Conservation (phyloP, 371 early-diverging fungal species). For the Gilbertella persicaria region DNA sequence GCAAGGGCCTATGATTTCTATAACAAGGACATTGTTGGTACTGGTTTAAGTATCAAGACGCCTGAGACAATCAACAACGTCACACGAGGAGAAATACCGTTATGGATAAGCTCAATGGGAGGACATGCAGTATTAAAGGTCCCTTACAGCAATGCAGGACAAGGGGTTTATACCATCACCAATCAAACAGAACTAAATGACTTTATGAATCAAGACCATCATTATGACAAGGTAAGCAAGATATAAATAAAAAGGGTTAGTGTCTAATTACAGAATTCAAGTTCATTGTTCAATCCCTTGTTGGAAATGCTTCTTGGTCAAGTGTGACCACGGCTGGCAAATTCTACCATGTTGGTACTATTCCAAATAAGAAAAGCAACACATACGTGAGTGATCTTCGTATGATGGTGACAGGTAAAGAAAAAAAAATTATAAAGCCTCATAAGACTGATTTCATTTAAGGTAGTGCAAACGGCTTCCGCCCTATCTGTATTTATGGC, state of each 20-base stretch:
- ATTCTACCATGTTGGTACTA: conserved; percentile 90
- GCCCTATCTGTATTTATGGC: conserved; percentile 88
- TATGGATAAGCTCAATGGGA: conserved; percentile 88
- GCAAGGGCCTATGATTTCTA: conserved; percentile 91
- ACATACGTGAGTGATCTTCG: conserved; percentile 87
- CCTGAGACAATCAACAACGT: conserved; percentile 93
- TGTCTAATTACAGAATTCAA: conserved; percentile 3
- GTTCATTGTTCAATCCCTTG: conserved; percentile 92
- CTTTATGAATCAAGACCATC: conserved; percentile 82
- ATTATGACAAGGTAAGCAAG: conserved; percentile 77
- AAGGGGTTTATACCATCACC: conserved; percentile 94
- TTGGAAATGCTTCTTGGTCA: conserved; percentile 93
- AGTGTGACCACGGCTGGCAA: conserved; percentile 80
- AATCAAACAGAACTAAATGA: conserved; percentile 72
- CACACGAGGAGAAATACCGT: conserved; percentile 82
- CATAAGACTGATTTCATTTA: neutral
- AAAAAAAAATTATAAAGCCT: neutral
- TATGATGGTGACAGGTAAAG: conserved; percentile 87
- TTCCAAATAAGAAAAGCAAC: conserved; percentile 88
- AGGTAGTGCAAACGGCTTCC: conserved; percentile 71
- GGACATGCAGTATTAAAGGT: conserved; percentile 92
- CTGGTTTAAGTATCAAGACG: conserved; percentile 78
- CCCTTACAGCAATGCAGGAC: conserved; percentile 92
- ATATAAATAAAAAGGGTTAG: neutral
- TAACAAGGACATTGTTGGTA: conserved; percentile 76